Evolutionary conservation across 345 rosid species (phyloP), one percentile per base, ranked within the genome.

Genomic region (Triadica sebifera): DNA sequence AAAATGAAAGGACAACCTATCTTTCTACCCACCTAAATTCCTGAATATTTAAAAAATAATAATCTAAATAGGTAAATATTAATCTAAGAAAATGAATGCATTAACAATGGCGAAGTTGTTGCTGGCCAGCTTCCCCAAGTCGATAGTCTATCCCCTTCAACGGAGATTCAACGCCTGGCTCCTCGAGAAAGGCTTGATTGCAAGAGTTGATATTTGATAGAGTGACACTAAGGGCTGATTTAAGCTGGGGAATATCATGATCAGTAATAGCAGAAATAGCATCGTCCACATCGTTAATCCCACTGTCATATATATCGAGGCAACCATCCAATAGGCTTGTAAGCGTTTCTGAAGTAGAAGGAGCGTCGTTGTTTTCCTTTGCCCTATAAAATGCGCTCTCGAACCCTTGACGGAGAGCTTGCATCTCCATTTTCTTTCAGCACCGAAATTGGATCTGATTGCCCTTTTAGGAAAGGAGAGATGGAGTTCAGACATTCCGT

Each of bases 371-470:
- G 37, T 68, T 3, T 0, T 20, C 24, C 12, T 45, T 29, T 9
- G 79, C 75, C 0, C 25, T 46, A 1, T 38, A 52, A 0, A 13
- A 38, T 39, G 74, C 74, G 10, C 41, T 39, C 19, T 63, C 22
- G 16, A 70, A 63, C 4, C 49, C 74, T 6, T 63, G 37, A 15
- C 49, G 55, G 5, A 70, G 69, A 5, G 47, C 74, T 13, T 76
- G 70, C 51, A 76, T 70, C 8, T 70, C 79, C 34, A 55, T 46
- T n/a, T n/a, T n/a, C n/a, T 64, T 70, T 70, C 11, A 76, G 75
- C 41, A 76, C 41, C 2, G 74, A 68, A 12, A 61, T 49, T 2
- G 74, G 63, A 15, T 70, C 74, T 0, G 65, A 17, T 8, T 22
- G 6, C 5, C 65, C 74, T 0, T 55, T 39, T 13, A 20, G 79